Evolutionary conservation across 2,329 filamentous ascomycete species (phyloP).

Genomic region (Clarireedia homoeocarpa): DNA sequence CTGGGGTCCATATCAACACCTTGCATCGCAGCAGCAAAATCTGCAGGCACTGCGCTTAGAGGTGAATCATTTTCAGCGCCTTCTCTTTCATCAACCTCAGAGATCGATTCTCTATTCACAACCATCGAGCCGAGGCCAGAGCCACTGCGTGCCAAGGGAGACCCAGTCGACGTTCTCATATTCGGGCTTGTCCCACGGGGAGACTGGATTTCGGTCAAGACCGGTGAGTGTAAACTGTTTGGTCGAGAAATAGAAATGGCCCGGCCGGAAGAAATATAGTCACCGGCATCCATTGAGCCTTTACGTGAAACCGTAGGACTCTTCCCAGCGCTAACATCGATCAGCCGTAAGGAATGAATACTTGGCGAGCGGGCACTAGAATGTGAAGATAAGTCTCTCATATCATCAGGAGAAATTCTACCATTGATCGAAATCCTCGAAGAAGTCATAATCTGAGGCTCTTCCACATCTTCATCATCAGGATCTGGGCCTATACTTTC

Average conservation of each 20-base stretch:
- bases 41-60: conserved; percentile 18
- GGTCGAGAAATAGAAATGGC: conserved; percentile 17
- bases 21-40: conserved; percentile 22
- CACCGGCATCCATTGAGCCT: conserved; percentile 17
- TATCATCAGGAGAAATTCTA: conserved; percentile 21
- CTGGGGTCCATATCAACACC: conserved; percentile 19
- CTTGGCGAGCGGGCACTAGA: conserved; percentile 26
- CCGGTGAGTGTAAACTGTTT: conserved; percentile 19
- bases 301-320: conserved; percentile 20
- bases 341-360: conserved; percentile 27
- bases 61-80: conserved; percentile 10
- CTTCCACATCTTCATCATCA: conserved; percentile 25
- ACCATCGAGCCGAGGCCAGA: conserved; percentile 17
- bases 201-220: conserved; percentile 13
- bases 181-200: conserved; percentile 22
- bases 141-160: conserved; percentile 20
- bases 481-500: no score
- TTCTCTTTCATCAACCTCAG: conserved; percentile 25
- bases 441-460: conserved; percentile 30
- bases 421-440: conserved; percentile 28
- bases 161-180: conserved; percentile 16
- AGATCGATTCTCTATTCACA: conserved; percentile 23
- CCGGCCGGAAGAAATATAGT: conserved; percentile 14
- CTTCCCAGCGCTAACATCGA: conserved; percentile 25
- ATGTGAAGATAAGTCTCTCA: conserved; percentile 15